A percentile compares a stretch with the other conserved stretches of the same genome.
phyloP scores from a whole-genome alignment of 2,329 filamentous ascomycete genomes.

The Spiromastix sp. region DNA sequence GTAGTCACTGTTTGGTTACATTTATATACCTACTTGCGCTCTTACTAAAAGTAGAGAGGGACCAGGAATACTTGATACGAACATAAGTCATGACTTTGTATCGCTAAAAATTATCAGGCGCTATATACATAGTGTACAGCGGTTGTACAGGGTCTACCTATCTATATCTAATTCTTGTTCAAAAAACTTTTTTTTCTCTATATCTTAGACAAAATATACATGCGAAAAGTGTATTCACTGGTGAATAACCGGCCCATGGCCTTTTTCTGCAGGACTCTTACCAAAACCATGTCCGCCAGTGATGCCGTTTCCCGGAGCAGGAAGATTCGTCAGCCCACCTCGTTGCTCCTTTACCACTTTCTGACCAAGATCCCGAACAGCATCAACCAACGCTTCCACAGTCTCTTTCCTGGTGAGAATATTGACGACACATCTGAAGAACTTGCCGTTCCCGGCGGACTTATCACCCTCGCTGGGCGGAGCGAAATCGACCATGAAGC shows the following conservation, averaged over 20 bases:
- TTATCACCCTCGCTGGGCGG: slow-evolving; percentile 39
- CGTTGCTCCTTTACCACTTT: slow-evolving; percentile 17
- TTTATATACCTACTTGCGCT: neutral
- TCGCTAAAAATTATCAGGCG: too few species aligned
- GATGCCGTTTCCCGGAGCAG: slow-evolving; percentile 1
- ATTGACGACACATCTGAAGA: slow-evolving; percentile 62
- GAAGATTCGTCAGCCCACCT: slow-evolving; percentile 4
- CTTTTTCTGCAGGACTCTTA: slow-evolving; percentile 22
- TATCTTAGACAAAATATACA: too few species aligned
- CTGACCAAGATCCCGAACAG: slow-evolving; percentile 42
- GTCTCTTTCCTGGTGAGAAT: slow-evolving; percentile 49
- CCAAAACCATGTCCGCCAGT: slow-evolving; percentile 3
- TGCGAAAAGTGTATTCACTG: too few species aligned
- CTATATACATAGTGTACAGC: too few species aligned
- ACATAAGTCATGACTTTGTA: too few species aligned
- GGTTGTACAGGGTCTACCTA: too few species aligned
- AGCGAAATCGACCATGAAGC: slow-evolving; percentile 62
- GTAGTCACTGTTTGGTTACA: too few species aligned
- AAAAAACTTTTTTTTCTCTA: too few species aligned
- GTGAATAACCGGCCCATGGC: slow-evolving; percentile 25
- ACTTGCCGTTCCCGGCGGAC: slow-evolving; percentile 48
- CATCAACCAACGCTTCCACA: slow-evolving; percentile 51
- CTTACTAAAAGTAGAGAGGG: too few species aligned
- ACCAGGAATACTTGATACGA: too few species aligned
- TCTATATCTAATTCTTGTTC: too few species aligned